Evolutionary conservation across 306 rosid genomes (phyloP), one percentile per base, ranked within the genome.

Genomic region (Prunus fruticosa): DNA sequence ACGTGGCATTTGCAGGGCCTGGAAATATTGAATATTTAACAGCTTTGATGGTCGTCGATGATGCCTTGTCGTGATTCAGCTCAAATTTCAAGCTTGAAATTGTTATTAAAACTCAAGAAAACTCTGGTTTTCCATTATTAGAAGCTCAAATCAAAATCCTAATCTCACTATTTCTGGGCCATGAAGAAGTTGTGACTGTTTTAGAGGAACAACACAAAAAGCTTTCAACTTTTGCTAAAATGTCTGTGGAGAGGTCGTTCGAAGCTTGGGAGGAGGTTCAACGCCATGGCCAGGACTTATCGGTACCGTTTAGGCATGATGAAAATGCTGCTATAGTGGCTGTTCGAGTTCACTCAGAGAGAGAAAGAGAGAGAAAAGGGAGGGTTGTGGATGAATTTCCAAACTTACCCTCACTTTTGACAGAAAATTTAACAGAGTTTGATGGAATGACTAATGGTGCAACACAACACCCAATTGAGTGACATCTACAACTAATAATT

Each of bases 211-310:
- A 53, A 63, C 45, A n/a, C 19, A 14, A 53, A 64, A 23, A 76
- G 49, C 65, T 64, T 74, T 43, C 32, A 16, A 25, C 70, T 60
- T 64, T 67, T 45, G 27, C 67, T 70, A 46, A 25, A 9, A 88
- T 94, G 98, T 90, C 97, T 67, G 91, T 89, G 3, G 98, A 95
- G 78, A 87, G 97, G 80, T 87, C 99, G 30, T 90, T 95, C 18
- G 97, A 95, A 52, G 91, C 97, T 9, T 95, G 99, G 99, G 99
- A 95, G 82, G 99, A 95, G 82, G 93, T 95, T 67, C 97, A 95
- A 70, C 88, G 99, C 19, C 97, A 95, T 57, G 97, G 99, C 27
- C 97, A 82, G 85, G 99, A 95, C 89, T 64, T 95, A 76, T 93
- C 96, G 0, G 62, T 91, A 64, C 93, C 96, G 49, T 95, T 95